A percentile compares a stretch with the other conserved stretches of the same genome.
These are phyloP conservation scores for Psilocybe sp. DNA, from an alignment of 768 basidiomycete genomes.

Conservation along the genomic window DNA sequence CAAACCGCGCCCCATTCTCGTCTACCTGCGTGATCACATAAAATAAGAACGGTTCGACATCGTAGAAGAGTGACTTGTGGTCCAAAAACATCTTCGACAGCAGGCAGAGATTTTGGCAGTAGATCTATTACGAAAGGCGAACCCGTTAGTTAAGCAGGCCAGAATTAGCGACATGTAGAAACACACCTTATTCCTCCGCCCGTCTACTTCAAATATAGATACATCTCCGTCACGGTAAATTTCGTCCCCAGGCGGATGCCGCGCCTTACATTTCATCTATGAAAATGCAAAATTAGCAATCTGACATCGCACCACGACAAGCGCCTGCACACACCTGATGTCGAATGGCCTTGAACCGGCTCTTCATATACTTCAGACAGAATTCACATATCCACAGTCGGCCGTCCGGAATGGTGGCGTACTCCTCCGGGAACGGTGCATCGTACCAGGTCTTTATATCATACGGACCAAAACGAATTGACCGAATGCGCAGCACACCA, in stretches of 20 bases:
- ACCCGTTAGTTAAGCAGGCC: background rate
- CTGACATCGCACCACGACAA: background rate
- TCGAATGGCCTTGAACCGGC: conserved; percentile 77
- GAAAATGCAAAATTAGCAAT: conserved; percentile 5
- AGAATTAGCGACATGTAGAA: background rate
- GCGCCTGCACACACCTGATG: conserved; percentile 65
- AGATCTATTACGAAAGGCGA: conserved; percentile 81
- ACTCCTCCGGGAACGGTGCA: conserved; percentile 98
- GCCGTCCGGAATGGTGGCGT: conserved; percentile 88
- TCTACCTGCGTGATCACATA: conserved; percentile 95
- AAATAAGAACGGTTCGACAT: conserved; percentile 98
- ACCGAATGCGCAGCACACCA: conserved; percentile 67
- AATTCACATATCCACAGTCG: conserved; percentile 96
- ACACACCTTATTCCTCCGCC: conserved; percentile 89
- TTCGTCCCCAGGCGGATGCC: conserved; percentile 97
- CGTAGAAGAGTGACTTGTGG: conserved; percentile 98
- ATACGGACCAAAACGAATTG: conserved; percentile 85
- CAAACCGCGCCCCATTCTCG: conserved; percentile 87
- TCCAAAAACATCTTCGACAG: conserved; percentile 99
- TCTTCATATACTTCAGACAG: conserved; percentile 98
- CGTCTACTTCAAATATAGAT: conserved; percentile 97
- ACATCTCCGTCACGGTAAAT: conserved; percentile 89
- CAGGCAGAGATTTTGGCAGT: conserved; percentile 97
- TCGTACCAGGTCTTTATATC: conserved; percentile 99
- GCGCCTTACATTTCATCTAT: conserved; percentile 91